Evolutionary conservation across 805 yeast species (phyloP), one percentile per base, ranked within the genome.

Genomic region (Zygoascus bituminiphila): DNA sequence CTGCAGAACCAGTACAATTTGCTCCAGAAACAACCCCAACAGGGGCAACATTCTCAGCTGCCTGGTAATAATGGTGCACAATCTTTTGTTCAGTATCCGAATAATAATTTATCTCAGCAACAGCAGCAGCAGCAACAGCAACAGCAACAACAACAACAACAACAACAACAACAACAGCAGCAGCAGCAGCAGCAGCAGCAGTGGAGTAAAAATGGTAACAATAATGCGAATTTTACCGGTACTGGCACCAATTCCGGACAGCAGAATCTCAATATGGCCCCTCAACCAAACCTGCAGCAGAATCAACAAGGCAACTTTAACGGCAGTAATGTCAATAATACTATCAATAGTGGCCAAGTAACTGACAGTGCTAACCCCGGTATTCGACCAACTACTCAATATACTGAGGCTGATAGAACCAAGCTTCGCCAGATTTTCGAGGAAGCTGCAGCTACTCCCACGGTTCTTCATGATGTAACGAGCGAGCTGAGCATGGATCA

Each of bases 361-460:
- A 26, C 44, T 12, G 22, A 17, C 40, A 24, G 46, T 22, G 21
- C 39, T 19, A 19, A 19, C 39, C 39, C 7, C 4, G 39, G 39
- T 36, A 15, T 19, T 9, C 9, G 44, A 5, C 44, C 33, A 5
- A 19, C 39, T n/a, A 15, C 44, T 7, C 44, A 41, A 24, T 41
- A 25, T 25, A 41, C 44, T 26, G 53, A 85, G 77, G 71, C 78
- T 78, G 71, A 65, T 72, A 52, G 76, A 72, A 50, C 52, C 44
- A 62, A 56, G 45, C 72, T 88, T 52, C 75, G 80, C 51, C 74
- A 74, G 49, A 74, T 88, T 39, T 73, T 81, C 49, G 82, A 78
- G 29, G 94, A 84, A 51, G 88, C 84, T 1, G 71, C 84, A 0
- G 70, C 76, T 22, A 78, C 81, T 44, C 83, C 86, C 9, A 75